These are phyloP conservation scores for Vigna mungo DNA, from an alignment of 306 rosid genomes.

Conservation along the genomic window DNA sequence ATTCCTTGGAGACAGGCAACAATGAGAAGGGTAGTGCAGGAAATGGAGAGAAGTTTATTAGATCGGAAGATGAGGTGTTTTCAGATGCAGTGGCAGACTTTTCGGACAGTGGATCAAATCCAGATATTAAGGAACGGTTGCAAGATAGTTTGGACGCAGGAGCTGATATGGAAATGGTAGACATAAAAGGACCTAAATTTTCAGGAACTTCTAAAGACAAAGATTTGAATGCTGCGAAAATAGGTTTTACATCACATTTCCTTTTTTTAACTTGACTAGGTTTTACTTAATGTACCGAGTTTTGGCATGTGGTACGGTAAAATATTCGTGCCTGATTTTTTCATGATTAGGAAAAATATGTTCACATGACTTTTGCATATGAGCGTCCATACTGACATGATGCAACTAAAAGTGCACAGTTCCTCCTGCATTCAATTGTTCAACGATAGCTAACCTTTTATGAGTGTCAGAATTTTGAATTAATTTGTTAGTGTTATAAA, in stretches of 20 bases:
- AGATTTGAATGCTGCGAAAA: constrained; percentile 54
- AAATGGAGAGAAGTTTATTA: constrained; percentile 42
- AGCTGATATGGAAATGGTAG: constrained; percentile 42
- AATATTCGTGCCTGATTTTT: neutral
- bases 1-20: constrained; percentile 41
- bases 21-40: constrained; percentile 49
- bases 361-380: neutral
- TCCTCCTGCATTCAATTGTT: neutral
- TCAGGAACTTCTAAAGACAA: constrained; percentile 39
- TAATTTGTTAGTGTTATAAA: constrained; percentile 3
- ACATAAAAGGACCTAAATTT: constrained; percentile 43
- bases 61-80: constrained; percentile 68
- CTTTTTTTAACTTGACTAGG: constrained; percentile 1
- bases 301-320: neutral
- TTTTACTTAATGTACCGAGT: neutral
- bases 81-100: constrained; percentile 82
- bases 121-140: constrained; percentile 30
- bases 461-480: constrained; percentile 21
- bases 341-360: constrained; percentile 1
- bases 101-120: constrained; percentile 51
- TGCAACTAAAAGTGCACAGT: constrained; percentile 11
- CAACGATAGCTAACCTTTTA: neutral
- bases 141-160: constrained; percentile 44
- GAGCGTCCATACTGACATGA: constrained; percentile 17
- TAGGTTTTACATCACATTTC: neutral